Conservation (phyloP, 352 stramenopile genomes). For the Globisporangium echinulatum region DNA sequence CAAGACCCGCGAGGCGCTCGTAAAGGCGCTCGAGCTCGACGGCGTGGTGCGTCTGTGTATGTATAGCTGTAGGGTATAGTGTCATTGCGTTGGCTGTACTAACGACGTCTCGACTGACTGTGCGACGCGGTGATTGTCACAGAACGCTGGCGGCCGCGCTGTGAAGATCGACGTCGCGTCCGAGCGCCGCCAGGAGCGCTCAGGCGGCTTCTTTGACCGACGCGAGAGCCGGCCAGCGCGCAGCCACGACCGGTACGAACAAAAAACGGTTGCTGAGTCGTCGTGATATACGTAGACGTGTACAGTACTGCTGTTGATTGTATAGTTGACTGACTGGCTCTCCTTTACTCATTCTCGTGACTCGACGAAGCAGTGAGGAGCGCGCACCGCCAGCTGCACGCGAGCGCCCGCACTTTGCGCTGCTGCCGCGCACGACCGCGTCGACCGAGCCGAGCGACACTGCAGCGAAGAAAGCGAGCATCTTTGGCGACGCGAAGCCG, state of each 20-base stretch:
- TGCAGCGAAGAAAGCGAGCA: slow-evolving; percentile 37
- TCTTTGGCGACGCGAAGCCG: slow-evolving; percentile 84
- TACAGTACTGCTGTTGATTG: no score
- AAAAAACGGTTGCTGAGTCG: no score
- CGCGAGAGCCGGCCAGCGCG: slow-evolving; percentile 29
- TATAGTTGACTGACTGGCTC: no score
- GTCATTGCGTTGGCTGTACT: no score
- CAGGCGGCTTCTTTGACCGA: slow-evolving; percentile 46
- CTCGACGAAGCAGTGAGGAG: neutral
- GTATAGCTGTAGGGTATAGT: neutral
- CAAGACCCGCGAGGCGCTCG: slow-evolving; percentile 49
- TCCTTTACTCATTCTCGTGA: neutral
- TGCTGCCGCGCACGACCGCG: slow-evolving; percentile 44
- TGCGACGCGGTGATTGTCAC: neutral
- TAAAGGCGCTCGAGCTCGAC: slow-evolving; percentile 60
- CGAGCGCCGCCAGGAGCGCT: slow-evolving; percentile 42
- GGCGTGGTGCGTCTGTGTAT: slow-evolving; percentile 10
- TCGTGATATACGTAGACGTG: no score
- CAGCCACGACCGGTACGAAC: slow-evolving; percentile 23
- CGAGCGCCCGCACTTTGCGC: slow-evolving; percentile 53
- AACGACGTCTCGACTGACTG: neutral
- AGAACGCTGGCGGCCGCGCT: slow-evolving; percentile 33
- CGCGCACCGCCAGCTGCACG: slow-evolving; percentile 15
- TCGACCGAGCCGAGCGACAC: slow-evolving; percentile 27
- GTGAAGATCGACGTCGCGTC: slow-evolving; percentile 70